Base-by-base conservation (phyloP, 306 rosid species). In the Ceratonia siliqua region DNA sequence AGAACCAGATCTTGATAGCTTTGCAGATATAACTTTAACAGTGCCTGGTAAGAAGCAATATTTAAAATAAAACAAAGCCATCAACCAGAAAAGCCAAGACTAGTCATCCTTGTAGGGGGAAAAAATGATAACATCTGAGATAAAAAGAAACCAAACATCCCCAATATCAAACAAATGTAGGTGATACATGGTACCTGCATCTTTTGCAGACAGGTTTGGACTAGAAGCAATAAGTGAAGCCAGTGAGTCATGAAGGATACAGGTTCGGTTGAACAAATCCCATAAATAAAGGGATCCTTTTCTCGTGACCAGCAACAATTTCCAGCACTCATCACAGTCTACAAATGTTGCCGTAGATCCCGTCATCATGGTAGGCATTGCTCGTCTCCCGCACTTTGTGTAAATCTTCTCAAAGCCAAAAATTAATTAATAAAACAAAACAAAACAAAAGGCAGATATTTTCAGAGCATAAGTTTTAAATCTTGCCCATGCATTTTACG, bases 261-360 rank as follows among this genome's bases (percentile, higher is more conserved):
- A 89, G 10, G 70, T 82, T 27, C 65, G 82, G 46, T 79, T 84
- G 69, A 82, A 80, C 35, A 89, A 58, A 74, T 89, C 93, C 91
- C 91, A 89, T 10, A 86, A 58, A 67, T 86, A 84, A 32, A 89
- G 67, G 22, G 86, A 80, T 14, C 91, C 91, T 82, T 81, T 86
- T 62, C 82, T 82, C 27, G 89, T 84, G 74, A 89, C 91, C 82
- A 89, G 73, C 42, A 88, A 80, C 80, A 85, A 62, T 77, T 79
- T 88, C 92, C 89, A 88, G 80, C 62, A 69, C 68, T 88, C 86
- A 8, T 85, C 92, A 12, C 89, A 88, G 12, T 88, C 89, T 43
- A 92, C 80, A 84, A 92, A 92, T 53, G 95, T 89, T 35, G 97
- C 88, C 30, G 97, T 89, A 30, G 97, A 90, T 63, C 96, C 97